phyloP scores from a whole-genome alignment of 164 flowering plant species.

The Macadamia integrifolia region DNA sequence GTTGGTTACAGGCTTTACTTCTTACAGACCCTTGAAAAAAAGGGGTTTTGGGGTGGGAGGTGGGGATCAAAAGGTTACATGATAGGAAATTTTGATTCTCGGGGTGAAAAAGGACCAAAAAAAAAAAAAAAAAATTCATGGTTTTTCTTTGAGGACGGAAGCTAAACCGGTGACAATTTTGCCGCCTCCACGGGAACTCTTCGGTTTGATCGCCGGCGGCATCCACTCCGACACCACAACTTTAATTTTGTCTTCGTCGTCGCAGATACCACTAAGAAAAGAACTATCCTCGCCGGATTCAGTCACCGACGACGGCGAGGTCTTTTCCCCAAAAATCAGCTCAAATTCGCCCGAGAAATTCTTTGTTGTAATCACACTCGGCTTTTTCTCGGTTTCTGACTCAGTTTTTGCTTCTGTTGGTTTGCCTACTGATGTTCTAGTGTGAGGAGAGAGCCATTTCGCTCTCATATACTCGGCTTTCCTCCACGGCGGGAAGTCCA shows the following conservation, averaged over 20 bases:
- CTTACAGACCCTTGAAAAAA: slow-evolving; percentile 34
- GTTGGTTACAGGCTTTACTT: slow-evolving; percentile 9
- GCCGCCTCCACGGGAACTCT: slow-evolving; percentile 37
- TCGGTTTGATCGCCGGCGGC: slow-evolving; percentile 57
- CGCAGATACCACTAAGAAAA: slow-evolving; percentile 7
- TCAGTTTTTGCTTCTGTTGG: background rate
- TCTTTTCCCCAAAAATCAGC: slow-evolving; percentile 37
- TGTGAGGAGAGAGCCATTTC: slow-evolving; percentile 54
- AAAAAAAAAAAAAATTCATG: slow-evolving; percentile 18
- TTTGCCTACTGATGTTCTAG: slow-evolving; percentile 18
- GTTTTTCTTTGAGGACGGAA: slow-evolving; percentile 58
- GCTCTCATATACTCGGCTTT: slow-evolving; percentile 60
- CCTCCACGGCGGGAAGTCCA: slow-evolving; percentile 78
- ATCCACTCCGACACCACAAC: slow-evolving; percentile 34
- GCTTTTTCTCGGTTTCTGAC: background rate
- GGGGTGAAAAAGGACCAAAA: background rate
- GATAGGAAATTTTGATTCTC: slow-evolving; percentile 2
- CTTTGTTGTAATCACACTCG: slow-evolving; percentile 4
- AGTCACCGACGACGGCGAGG: slow-evolving; percentile 8
- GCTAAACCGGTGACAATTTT: slow-evolving; percentile 71
- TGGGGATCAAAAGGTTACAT: slow-evolving; percentile 19
- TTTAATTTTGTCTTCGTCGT: slow-evolving; percentile 14
- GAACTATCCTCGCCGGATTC: background rate
- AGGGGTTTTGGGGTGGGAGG: slow-evolving; percentile 8
- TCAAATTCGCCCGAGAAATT: slow-evolving; percentile 35